Evolutionary conservation across 345 rosid genomes (phyloP), one percentile per base, ranked within the genome.

Genomic region (Psidium guajava): DNA sequence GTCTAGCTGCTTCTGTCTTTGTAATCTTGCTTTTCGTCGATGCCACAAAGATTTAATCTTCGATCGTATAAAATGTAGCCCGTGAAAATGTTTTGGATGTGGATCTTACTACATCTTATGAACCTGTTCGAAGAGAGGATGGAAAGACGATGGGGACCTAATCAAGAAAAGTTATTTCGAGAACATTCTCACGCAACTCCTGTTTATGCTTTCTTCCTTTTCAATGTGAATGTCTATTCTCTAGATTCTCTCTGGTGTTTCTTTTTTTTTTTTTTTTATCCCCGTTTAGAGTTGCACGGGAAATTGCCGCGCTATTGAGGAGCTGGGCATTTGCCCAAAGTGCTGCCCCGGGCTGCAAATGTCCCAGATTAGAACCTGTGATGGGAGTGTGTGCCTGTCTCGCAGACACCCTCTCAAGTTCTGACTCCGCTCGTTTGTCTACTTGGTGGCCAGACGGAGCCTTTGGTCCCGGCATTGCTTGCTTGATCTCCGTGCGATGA

Each of bases 381-480:
- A 27, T 61, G 74, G 74, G 5, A 15, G 74, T 20, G 1, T 28
- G 18, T 61, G 21, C 40, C 21, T 0, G 36, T 10, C 21, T 28
- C 40, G 9, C 22, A n/a, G n/a, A 6, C 40, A 1, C 20, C 0
- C 40, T 61, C 74, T 13, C 36, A 32, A 59, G 73, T 59, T 59
- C 20, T 0, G 9, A 27, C 36, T 59, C 20, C 0, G 2, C 22
- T 16, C 42, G 42, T 21, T 64, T 0, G 22, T 16, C 28, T 64
- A 28, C 75, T 61, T 11, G 27, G 27, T 59, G 36, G 11, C 42
- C 42, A 3, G 73, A 18, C 73, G 3, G 36, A 59, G 69, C 69
- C 36, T 58, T 2, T 6, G 61, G 27, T 57, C 14, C 61, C 15
- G 11, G 32, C 8, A 58, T 58, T n/a, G 18, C 36, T 59, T 13